phyloP scores from a whole-genome alignment of 768 basidiomycete genomes.

The Psilocybe cyanescens region DNA sequence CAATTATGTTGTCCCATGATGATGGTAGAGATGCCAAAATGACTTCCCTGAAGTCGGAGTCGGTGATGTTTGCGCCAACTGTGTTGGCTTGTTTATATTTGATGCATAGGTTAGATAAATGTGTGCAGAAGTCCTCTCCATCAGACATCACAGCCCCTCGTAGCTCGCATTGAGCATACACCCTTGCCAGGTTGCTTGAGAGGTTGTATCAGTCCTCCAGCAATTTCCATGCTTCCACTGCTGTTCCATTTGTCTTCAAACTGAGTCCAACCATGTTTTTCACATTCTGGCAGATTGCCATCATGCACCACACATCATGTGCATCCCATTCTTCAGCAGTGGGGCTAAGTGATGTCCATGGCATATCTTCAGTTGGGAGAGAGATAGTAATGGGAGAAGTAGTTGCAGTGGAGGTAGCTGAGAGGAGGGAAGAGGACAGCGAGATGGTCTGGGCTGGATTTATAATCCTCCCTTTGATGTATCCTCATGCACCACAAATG shows the following conservation, averaged over 20 bases:
- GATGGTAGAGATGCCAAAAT: conserved; percentile 23
- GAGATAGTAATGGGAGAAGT: neutral
- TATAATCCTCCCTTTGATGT: neutral
- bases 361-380: neutral
- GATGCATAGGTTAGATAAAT: conserved; percentile 16
- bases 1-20: conserved; percentile 24
- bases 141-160: conserved; percentile 20
- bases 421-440: too few species aligned
- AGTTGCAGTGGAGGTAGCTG: neutral
- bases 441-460: neutral
- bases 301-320: conserved; percentile 20
- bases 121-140: conserved; percentile 15
- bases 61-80: conserved; percentile 10
- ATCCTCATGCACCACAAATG: neutral
- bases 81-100: conserved; percentile 21
- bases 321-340: conserved; percentile 22
- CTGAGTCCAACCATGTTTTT: conserved; percentile 28
- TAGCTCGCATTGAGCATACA: conserved; percentile 15
- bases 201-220: conserved; percentile 18
- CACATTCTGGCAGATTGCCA: conserved; percentile 23
- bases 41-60: conserved; percentile 22
- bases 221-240: conserved; percentile 20
- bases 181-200: conserved; percentile 7
- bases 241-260: conserved; percentile 22
- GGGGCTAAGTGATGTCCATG: conserved; percentile 17